Evolutionary conservation across 1,284 basidiomycete genomes (phyloP).

Genomic region (Puccinia horiana): DNA sequence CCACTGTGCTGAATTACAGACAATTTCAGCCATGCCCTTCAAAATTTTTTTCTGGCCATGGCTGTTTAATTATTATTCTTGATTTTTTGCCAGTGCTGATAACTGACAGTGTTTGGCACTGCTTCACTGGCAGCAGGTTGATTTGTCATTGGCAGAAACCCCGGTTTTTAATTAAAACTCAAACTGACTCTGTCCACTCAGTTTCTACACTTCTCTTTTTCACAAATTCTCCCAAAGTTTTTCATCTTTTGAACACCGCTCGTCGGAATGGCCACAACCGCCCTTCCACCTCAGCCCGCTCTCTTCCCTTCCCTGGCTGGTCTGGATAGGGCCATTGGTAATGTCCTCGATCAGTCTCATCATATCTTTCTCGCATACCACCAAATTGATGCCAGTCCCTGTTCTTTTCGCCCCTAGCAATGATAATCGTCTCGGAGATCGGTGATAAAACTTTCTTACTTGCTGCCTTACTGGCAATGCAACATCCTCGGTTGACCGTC

Average conservation of each 20-base stretch:
- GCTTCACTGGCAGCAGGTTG: no score
- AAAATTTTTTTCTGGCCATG: no score
- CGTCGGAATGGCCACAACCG: neutral
- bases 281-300: neutral
- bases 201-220: neutral
- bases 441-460: slow-evolving; percentile 99
- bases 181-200: neutral
- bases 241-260: neutral
- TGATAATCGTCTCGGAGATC: slow-evolving; percentile 59
- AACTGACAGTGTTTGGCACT: no score
- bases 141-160: neutral
- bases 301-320: slow-evolving; percentile 38
- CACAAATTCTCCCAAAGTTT: neutral
- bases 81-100: no score
- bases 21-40: no score
- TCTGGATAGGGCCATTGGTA: slow-evolving; percentile 48
- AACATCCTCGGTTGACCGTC: slow-evolving; percentile 80
- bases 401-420: neutral
- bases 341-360: neutral
- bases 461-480: slow-evolving; percentile 92
- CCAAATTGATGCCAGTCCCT: neutral
- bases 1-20: no score
- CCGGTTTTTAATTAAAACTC: neutral
- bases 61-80: no score
- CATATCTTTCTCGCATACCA: neutral